phyloP scores from a whole-genome alignment of 2,329 filamentous ascomycete genomes.

The Rutstroemia sydowiana region DNA sequence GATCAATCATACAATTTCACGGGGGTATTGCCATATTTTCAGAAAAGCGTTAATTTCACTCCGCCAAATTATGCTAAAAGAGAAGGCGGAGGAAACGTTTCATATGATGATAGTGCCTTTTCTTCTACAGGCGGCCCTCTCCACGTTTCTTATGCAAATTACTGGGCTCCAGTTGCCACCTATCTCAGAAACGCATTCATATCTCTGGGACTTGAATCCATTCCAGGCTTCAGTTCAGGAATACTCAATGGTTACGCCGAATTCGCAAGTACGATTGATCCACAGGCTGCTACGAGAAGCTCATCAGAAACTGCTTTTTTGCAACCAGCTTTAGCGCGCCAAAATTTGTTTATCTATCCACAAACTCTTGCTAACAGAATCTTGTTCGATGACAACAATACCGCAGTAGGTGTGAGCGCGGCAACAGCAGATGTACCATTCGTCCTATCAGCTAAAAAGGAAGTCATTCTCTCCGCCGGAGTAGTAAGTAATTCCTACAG shows the following conservation, averaged over 20 bases:
- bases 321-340: slow-evolving; percentile 12
- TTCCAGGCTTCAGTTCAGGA: slow-evolving; percentile 36
- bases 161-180: slow-evolving; percentile 33
- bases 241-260: slow-evolving; percentile 32
- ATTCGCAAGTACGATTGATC: slow-evolving; percentile 26
- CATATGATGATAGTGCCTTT: slow-evolving; percentile 28
- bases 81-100: slow-evolving; percentile 14
- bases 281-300: slow-evolving; percentile 24
- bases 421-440: slow-evolving; percentile 11
- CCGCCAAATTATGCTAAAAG: slow-evolving; percentile 21
- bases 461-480: not conserved
- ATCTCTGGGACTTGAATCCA: slow-evolving; percentile 30
- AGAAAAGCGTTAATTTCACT: slow-evolving; percentile 23
- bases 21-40: slow-evolving; percentile 38
- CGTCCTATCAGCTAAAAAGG: slow-evolving; percentile 14
- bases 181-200: slow-evolving; percentile 28
- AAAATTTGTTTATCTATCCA: slow-evolving; percentile 34
- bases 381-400: slow-evolving; percentile 36
- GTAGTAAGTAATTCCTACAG: not conserved
- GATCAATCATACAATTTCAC: slow-evolving; percentile 40
- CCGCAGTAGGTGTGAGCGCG: slow-evolving; percentile 36
- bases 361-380: slow-evolving; percentile 39
- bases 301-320: slow-evolving; percentile 35
- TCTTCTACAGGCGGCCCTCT: slow-evolving; percentile 30
- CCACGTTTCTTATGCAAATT: slow-evolving; percentile 36